phyloP scores from a whole-genome alignment of 2,329 filamentous ascomycete species.

The Hansfordia pulvinata region DNA sequence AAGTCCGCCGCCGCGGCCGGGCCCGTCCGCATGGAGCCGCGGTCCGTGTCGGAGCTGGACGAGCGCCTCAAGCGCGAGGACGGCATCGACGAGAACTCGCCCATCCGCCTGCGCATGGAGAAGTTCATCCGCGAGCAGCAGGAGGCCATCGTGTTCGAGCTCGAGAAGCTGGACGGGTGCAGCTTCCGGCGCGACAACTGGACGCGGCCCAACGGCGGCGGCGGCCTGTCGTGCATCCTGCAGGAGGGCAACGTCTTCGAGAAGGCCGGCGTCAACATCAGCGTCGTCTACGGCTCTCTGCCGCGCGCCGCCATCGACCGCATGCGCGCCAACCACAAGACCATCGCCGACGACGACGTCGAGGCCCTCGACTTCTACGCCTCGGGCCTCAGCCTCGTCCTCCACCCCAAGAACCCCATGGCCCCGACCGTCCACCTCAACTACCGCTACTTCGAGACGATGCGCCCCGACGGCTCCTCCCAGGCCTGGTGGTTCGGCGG shows the following conservation, averaged over 20 bases:
- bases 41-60: conserved; percentile 76
- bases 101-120: conserved; percentile 97
- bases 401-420: conserved; percentile 92
- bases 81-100: conserved; percentile 62
- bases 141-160: conserved; percentile 67
- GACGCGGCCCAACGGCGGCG: conserved; percentile 77
- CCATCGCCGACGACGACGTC: conserved; percentile 53
- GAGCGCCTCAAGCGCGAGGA: conserved; percentile 66
- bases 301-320: conserved; percentile 78
- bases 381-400: conserved; percentile 79
- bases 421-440: conserved; percentile 96
- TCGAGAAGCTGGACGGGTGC: conserved; percentile 73
- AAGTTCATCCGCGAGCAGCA: conserved; percentile 90
- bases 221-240: conserved; percentile 85
- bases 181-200: conserved; percentile 77
- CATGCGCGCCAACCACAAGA: conserved; percentile 94
- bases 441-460: conserved; percentile 97
- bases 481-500: conserved; percentile 98
- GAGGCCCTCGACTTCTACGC: conserved; percentile 90
- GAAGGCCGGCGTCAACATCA: conserved; percentile 92
- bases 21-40: conserved; percentile 38
- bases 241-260: conserved; percentile 97
- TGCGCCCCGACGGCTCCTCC: conserved; percentile 63
- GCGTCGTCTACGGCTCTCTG: conserved; percentile 83
- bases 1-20: conserved; percentile 25